These are phyloP conservation scores for Cryptosporidium muris DNA, from an alignment of 169 alveolate species.

Conservation along the genomic window DNA sequence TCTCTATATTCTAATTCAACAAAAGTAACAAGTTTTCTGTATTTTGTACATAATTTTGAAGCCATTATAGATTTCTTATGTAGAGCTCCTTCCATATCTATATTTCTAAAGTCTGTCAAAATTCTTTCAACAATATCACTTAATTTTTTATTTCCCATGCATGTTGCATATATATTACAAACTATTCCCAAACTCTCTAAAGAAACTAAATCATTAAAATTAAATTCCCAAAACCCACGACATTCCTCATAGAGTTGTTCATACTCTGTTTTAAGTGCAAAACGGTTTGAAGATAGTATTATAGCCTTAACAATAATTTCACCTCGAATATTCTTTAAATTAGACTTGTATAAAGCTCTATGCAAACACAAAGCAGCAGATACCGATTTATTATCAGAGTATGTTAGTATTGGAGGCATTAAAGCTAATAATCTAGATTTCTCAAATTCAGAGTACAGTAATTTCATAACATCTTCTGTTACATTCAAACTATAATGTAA, in stretches of 20 bases:
- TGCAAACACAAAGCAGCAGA: conserved; percentile 20
- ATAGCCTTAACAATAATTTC: not conserved
- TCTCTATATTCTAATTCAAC: not conserved
- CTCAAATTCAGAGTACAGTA: not conserved
- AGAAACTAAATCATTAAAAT: not conserved
- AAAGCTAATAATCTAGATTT: not conserved
- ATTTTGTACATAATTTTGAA: conserved; percentile 13
- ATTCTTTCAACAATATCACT: not conserved
- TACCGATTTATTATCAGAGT: too few species aligned
- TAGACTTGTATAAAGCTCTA: conserved; percentile 1
- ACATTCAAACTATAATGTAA: conserved; percentile 19
- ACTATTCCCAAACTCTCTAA: not conserved
- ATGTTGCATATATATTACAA: conserved; percentile 14
- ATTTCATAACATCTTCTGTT: not conserved
- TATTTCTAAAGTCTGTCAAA: not conserved
- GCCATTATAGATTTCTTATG: conserved; percentile 17
- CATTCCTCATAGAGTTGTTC: too few species aligned
- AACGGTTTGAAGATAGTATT: not conserved
- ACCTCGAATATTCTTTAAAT: conserved; percentile 17
- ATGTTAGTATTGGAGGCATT: too few species aligned
- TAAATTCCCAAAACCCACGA: too few species aligned
- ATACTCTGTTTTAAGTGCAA: not conserved
- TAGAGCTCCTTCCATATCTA: conserved; percentile 44
- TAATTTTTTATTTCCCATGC: conserved; percentile 1
- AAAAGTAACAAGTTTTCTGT: not conserved